Conservation (phyloP, 73 alveolate genomes). For the Uronychia binucleata region DNA sequence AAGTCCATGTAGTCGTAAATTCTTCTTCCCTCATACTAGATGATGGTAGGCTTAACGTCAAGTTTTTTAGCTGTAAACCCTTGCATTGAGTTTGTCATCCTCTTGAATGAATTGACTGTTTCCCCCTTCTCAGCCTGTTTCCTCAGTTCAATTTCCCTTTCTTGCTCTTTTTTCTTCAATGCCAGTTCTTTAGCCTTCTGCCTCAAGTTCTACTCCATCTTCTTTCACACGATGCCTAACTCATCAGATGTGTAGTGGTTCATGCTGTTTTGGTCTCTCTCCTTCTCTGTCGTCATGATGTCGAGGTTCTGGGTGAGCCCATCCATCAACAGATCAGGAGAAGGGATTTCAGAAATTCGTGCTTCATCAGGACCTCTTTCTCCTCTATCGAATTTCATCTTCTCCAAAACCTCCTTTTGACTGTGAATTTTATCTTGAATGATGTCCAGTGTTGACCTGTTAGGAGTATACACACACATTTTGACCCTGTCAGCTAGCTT, state of each 20-base stretch:
- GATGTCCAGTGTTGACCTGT: not conserved
- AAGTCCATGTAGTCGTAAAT: too few species aligned
- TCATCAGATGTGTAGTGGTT: not conserved
- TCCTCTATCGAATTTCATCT: not conserved
- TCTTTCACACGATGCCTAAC: not conserved
- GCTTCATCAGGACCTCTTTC: not conserved
- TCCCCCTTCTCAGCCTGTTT: too few species aligned
- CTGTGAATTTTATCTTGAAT: not conserved
- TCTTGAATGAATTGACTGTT: not conserved
- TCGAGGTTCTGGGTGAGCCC: not conserved
- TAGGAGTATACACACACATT: not conserved
- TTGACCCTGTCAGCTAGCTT: not conserved
- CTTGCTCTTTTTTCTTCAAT: not conserved
- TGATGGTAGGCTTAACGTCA: not conserved
- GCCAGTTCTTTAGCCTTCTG: not conserved
- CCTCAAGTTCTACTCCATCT: not conserved
- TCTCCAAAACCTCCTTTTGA: not conserved
- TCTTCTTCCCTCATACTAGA: not conserved
- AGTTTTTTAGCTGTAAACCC: not conserved
- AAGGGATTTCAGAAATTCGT: not conserved
- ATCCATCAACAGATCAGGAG: not conserved
- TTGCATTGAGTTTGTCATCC: not conserved
- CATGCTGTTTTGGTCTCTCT: not conserved
- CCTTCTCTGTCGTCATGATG: not conserved
- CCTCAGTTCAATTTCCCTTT: not conserved